phyloP scores from a whole-genome alignment of 2,329 filamentous ascomycete species.

The Aureobasidium lini region DNA sequence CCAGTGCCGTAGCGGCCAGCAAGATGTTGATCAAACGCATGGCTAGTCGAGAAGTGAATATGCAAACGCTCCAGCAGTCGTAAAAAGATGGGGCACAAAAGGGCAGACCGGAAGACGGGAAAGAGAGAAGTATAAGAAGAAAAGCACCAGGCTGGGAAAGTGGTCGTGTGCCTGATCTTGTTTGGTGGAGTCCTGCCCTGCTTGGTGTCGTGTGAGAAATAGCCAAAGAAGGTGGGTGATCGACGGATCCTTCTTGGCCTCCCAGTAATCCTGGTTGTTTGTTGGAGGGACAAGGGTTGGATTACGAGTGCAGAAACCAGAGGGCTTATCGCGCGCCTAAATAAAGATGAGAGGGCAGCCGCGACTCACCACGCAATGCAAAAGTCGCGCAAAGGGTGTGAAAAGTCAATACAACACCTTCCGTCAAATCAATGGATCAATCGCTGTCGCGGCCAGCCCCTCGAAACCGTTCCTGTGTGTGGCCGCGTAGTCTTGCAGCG shows the following conservation, averaged over 20 bases:
- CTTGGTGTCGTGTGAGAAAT: constrained; percentile 9
- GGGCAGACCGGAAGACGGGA: background rate
- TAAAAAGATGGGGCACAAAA: background rate
- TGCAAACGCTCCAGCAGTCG: background rate
- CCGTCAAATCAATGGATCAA: background rate
- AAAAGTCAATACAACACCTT: background rate
- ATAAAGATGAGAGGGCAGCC: background rate
- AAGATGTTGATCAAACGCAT: constrained; percentile 5
- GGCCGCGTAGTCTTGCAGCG: constrained; percentile 11
- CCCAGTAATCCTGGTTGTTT: constrained; percentile 1
- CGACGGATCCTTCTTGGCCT: constrained; percentile 7
- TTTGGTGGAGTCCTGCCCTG: background rate
- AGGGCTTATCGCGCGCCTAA: constrained; percentile 6
- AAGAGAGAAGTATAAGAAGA: background rate
- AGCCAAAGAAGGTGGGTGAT: background rate
- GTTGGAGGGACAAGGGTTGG: constrained; percentile 8
- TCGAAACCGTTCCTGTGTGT: constrained; percentile 9
- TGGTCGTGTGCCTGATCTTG: constrained; percentile 10
- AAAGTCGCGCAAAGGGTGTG: constrained; percentile 6
- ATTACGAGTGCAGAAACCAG: background rate
- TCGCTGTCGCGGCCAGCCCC: constrained; percentile 8
- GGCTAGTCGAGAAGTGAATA: background rate
- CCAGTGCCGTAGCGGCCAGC: background rate
- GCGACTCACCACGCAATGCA: background rate
- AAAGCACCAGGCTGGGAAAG: background rate